These are phyloP conservation scores for Fraxinus velutina DNA, from an alignment of 305 asterid species.

Conservation along the genomic window DNA sequence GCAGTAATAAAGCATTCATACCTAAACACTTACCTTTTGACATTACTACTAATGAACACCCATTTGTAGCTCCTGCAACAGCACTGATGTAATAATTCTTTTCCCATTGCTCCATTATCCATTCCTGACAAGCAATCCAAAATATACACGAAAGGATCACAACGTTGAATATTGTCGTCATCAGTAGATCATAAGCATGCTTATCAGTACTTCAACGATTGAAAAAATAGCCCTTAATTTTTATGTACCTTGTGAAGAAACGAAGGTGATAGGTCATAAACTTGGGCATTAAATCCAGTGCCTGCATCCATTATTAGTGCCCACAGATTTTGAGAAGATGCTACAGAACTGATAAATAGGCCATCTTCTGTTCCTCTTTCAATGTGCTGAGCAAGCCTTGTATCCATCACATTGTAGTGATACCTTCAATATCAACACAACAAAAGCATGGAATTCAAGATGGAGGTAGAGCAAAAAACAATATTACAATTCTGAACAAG, in stretches of 20 bases:
- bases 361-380: slow-evolving; percentile 78
- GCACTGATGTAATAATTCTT: slow-evolving; percentile 69
- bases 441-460: background rate
- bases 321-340: slow-evolving; percentile 73
- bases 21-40: slow-evolving; percentile 51
- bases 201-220: background rate
- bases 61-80: slow-evolving; percentile 67
- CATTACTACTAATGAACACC: slow-evolving; percentile 77
- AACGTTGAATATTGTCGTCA: background rate
- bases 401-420: slow-evolving; percentile 77
- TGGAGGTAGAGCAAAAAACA: slow-evolving; percentile 5
- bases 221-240: background rate
- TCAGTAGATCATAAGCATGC: background rate
- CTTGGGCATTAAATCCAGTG: slow-evolving; percentile 71
- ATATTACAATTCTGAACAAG: background rate
- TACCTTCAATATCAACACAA: slow-evolving; percentile 47
- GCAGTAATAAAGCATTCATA: background rate
- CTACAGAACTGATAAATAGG: slow-evolving; percentile 60
- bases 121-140: slow-evolving; percentile 50
- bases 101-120: slow-evolving; percentile 85
- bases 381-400: slow-evolving; percentile 67
- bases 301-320: slow-evolving; percentile 94
- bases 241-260: slow-evolving; percentile 71
- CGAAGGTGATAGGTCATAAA: slow-evolving; percentile 56
- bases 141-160: background rate